Conservation (phyloP, 1,284 basidiomycete species). For the Inonotus hispidus region DNA sequence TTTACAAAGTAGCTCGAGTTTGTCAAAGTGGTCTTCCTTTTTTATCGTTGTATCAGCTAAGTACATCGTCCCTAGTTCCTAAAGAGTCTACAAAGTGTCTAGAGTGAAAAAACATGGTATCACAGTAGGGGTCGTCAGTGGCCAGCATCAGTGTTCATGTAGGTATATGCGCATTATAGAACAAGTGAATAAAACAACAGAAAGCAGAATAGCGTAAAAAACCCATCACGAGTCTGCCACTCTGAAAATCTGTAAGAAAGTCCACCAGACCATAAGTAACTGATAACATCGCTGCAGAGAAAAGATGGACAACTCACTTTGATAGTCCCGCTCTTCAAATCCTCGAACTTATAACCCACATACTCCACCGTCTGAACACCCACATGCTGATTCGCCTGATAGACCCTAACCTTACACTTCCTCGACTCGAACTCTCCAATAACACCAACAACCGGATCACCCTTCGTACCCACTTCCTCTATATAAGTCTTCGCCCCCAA, state of each 20-base stretch:
- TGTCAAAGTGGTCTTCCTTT: background rate
- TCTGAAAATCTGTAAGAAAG: conserved; percentile 40
- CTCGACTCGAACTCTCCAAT: conserved; percentile 79
- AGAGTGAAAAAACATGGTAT: background rate
- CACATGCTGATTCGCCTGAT: conserved; percentile 77
- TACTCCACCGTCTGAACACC: conserved; percentile 75
- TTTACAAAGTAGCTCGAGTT: background rate
- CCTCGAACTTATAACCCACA: conserved; percentile 81
- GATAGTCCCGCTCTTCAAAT: conserved; percentile 79
- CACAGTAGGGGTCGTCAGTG: background rate
- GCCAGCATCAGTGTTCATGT: background rate
- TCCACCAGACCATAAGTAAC: background rate
- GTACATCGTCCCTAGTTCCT: background rate
- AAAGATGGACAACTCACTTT: conserved; percentile 47
- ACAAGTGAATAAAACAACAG: conserved; percentile 8
- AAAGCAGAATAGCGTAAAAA: background rate
- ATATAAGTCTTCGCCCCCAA: conserved; percentile 48
- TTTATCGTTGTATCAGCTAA: background rate
- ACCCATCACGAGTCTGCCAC: conserved; percentile 38
- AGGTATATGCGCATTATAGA: background rate
- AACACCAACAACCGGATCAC: conserved; percentile 66
- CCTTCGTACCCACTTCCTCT: conserved; percentile 51
- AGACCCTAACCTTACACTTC: conserved; percentile 80
- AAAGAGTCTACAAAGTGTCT: background rate
- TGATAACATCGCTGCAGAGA: background rate